Evolutionary conservation across 192 early-diverging fungal genomes (phyloP), one percentile per base, ranked within the genome.

Genomic region (Coemansia sp.): DNA sequence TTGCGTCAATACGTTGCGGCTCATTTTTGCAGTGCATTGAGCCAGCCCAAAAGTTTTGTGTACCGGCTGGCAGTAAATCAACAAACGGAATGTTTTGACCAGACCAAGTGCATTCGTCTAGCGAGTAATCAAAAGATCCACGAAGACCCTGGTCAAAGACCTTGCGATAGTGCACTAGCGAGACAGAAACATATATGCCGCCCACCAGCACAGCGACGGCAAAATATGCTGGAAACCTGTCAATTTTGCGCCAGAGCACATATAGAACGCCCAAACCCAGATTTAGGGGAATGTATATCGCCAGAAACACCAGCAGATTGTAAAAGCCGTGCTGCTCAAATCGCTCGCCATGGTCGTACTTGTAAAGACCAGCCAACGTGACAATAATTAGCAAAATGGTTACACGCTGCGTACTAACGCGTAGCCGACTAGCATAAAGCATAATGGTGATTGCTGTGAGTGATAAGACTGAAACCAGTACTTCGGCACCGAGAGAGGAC

Each of bases 31-130:
- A 75, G 34, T 63, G 23, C 49, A 65, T 65, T 7, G 71, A 68
- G 8, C 84, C 85, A 8, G 85, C 77, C 85, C 85, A 86, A 67
- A 86, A 86, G 62, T 86, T 86, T 47, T 85, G 83, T n/a, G 75
- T 48, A 5, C 78, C 72, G 2, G 75, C 72, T 0, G 85, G 85
- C 40, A 86, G 59, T 44, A 86, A 57, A 44, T 86, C 85, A 12
- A 83, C 42, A 54, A 71, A 50, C 5, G 84, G 84, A n/a, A 80
- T 61, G 51, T 85, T 85, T 7, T 42, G 34, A 1, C 84, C 84
- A 1, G 69, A 50, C 84, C 84, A 85, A 9, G 71, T 64, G 23
- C 84, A 85, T 57, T 84, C 69, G 31, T 63, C 62, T 10, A 71
- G 65, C 17, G 26, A 46, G 25, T 71, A 49, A 8, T 65, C 37